These are phyloP conservation scores for Pseudogymnoascus sp. DNA, from an alignment of 2,329 filamentous ascomycete genomes.

Conservation along the genomic window DNA sequence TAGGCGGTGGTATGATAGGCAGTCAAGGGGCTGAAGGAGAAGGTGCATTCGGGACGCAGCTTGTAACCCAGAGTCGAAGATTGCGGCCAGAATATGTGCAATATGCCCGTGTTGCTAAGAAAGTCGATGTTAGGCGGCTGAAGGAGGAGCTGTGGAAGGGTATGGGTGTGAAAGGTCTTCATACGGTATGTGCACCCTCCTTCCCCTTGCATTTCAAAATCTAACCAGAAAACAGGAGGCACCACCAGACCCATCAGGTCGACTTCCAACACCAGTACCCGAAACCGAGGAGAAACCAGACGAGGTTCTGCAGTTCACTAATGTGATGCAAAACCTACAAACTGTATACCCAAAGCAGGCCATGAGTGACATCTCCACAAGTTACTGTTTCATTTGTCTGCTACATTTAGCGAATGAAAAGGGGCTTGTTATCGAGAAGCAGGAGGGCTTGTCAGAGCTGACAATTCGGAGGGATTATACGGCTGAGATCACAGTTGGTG, in stretches of 20 bases:
- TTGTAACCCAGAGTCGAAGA: constrained; percentile 56
- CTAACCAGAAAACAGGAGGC: constrained; percentile 18
- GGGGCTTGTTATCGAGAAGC: constrained; percentile 52
- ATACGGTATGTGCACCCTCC: constrained; percentile 33
- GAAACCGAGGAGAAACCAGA: constrained; percentile 36
- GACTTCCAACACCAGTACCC: constrained; percentile 29
- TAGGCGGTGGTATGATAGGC: constrained; percentile 43
- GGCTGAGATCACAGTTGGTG: constrained; percentile 42
- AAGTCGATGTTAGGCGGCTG: constrained; percentile 59
- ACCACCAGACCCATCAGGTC: constrained; percentile 20
- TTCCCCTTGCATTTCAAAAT: background rate
- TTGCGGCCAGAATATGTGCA: constrained; percentile 61
- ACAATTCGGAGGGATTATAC: constrained; percentile 54
- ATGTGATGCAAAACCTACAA: constrained; percentile 84
- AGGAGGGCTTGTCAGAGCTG: constrained; percentile 46
- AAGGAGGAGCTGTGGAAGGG: constrained; percentile 66
- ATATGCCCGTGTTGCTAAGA: constrained; percentile 62
- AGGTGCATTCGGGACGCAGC: constrained; percentile 52
- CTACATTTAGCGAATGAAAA: constrained; percentile 71
- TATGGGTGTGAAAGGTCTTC: constrained; percentile 47
- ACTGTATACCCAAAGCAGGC: constrained; percentile 74
- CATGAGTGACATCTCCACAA: constrained; percentile 93
- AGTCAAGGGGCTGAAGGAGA: constrained; percentile 32
- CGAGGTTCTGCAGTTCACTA: constrained; percentile 69
- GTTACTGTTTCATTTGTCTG: constrained; percentile 79